Base-by-base conservation (phyloP, 495 filamentous ascomycete genomes). In the Aspergillus homomorphus region DNA sequence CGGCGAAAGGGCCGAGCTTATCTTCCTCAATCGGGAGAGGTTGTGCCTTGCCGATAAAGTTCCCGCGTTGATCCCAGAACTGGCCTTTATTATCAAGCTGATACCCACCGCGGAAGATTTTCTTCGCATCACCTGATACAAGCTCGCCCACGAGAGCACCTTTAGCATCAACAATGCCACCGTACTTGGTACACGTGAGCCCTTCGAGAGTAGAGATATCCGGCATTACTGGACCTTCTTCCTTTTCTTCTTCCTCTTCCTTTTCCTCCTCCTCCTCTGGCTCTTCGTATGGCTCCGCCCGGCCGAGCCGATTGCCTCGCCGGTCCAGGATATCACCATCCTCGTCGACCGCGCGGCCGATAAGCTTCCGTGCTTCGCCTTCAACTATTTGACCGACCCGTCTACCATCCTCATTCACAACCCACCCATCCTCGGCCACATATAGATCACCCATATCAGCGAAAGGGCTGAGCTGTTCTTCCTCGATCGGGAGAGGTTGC, bases 301-400 rank as follows among this genome's bases (percentile, higher is more conserved):
- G 85, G 52, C 91, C 91, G 61, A 91, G 86, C 46, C 87, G 82
- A 65, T 91, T 92, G 43, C 91, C 91, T 51, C 83, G 83, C 63
- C 84, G 86, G 68, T 93, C 91, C 33, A 91, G 73, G 59, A 96
- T 88, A 57, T 94, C 90, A 12, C 91, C 91, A 65, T 96, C 91
- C 38, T 88, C 80, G 63, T 94, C 91, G 45, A 94, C 89, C 18
- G 77, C 70, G 61, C 88, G 86, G n/a, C 90, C 90, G 43, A 87
- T 77, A 12, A 95, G 82, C 51, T 81, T 81, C 74, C 87, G 88
- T 16, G 84, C 58, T 54, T 96, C 89, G 41, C 91, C 91, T 56
- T 91, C 84, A n/a, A 87, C 73, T 22, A 96, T 76, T 55, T 83
- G 76, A 23, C 91, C 91, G 51, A 96, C 83, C 51, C 84, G 75